These are phyloP conservation scores for Otatea glauca DNA, from an alignment of 176 grass and related monocot species.

Conservation along the genomic window DNA sequence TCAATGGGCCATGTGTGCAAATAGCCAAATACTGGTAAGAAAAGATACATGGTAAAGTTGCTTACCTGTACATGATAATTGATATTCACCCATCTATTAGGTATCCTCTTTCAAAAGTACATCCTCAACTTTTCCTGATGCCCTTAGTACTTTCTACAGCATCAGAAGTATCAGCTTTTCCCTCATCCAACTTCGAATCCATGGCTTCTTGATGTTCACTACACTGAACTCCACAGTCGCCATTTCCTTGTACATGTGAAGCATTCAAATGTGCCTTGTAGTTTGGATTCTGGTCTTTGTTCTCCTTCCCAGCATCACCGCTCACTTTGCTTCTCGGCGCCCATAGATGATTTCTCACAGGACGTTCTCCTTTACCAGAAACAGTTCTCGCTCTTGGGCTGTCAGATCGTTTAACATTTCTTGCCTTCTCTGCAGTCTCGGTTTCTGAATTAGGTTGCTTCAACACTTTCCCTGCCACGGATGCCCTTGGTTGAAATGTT, in stretches of 20 bases:
- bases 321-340: conserved; percentile 43
- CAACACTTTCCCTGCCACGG: conserved; percentile 48
- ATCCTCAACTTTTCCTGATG: conserved; percentile 22
- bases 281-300: conserved; percentile 53
- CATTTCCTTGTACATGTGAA: conserved; percentile 21
- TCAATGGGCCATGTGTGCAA: neutral
- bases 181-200: conserved; percentile 11
- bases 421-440: conserved; percentile 46
- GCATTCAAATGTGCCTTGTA: conserved; percentile 13
- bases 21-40: neutral
- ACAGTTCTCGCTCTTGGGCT: conserved; percentile 35
- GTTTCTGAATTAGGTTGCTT: conserved; percentile 51
- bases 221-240: conserved; percentile 15
- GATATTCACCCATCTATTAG: conserved; percentile 19
- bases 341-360: conserved; percentile 45
- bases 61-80: conserved; percentile 36
- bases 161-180: neutral
- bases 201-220: conserved; percentile 23
- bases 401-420: conserved; percentile 31
- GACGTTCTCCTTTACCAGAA: conserved; percentile 39
- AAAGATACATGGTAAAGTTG: neutral
- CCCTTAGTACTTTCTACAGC: conserved; percentile 4
- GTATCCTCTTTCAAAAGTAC: conserved; percentile 32
- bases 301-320: conserved; percentile 58
- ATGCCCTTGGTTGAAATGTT: conserved; percentile 53